A percentile compares a stretch with the other conserved stretches of the same genome.
phyloP scores from a whole-genome alignment of 257 asterid genomes.

The Handroanthus guayacan region DNA sequence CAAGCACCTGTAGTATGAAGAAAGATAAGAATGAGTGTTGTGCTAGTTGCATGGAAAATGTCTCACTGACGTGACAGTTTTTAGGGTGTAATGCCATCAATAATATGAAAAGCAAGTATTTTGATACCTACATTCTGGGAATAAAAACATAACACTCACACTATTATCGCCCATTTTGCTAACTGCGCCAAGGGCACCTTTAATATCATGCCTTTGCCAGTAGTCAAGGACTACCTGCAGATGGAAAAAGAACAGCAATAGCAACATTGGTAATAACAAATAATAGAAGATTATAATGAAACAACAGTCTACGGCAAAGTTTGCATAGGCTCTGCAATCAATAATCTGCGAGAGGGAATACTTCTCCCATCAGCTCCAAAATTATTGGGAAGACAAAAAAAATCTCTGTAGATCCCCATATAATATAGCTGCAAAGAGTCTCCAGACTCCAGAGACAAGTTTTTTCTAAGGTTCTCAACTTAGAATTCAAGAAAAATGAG shows the following conservation, averaged over 20 bases:
- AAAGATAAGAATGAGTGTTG: constrained; percentile 23
- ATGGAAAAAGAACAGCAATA: constrained; percentile 23
- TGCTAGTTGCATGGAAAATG: constrained; percentile 23
- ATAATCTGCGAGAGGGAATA: no score
- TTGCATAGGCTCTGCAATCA: background rate
- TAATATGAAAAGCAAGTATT: constrained; percentile 9
- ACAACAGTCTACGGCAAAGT: constrained; percentile 19
- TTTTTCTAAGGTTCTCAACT: no score
- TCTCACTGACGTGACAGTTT: constrained; percentile 28
- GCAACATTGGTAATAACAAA: constrained; percentile 5
- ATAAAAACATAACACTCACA: constrained; percentile 57
- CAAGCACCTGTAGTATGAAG: constrained; percentile 74
- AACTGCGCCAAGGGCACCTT: constrained; percentile 75
- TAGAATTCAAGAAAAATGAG: no score
- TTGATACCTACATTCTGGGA: constrained; percentile 24
- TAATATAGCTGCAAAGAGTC: no score
- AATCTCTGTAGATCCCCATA: no score
- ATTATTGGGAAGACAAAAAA: no score
- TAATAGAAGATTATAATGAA: background rate
- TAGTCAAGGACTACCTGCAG: constrained; percentile 72
- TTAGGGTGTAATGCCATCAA: constrained; percentile 24
- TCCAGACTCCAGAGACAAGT: no score
- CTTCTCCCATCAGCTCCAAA: no score
- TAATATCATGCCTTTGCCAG: constrained; percentile 92
- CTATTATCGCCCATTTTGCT: constrained; percentile 87